These are phyloP conservation scores for Xylaria arbuscula DNA, from an alignment of 2,329 filamentous ascomycete species.

Conservation along the genomic window DNA sequence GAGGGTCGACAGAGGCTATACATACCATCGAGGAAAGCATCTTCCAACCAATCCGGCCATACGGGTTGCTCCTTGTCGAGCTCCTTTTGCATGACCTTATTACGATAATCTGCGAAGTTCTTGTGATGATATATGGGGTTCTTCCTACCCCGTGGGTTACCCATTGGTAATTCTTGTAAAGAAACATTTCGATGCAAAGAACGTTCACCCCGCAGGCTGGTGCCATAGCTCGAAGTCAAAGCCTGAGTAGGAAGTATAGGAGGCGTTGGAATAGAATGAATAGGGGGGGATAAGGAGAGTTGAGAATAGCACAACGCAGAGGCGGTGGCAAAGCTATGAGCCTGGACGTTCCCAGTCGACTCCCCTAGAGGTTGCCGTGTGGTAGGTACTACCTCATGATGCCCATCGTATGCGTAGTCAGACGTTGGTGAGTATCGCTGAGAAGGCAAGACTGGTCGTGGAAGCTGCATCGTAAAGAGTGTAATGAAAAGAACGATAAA, in stretches of 20 bases:
- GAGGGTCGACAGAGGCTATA: conserved; percentile 3
- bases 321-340: conserved; percentile 51
- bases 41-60: conserved; percentile 72
- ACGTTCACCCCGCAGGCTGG: conserved; percentile 49
- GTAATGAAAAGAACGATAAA: conserved; percentile 43
- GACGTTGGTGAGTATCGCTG: conserved; percentile 60
- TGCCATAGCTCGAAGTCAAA: conserved; percentile 61
- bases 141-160: conserved; percentile 50
- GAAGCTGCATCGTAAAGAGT: conserved; percentile 53
- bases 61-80: conserved; percentile 68
- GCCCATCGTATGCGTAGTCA: conserved; percentile 60
- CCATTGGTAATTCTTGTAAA: conserved; percentile 50
- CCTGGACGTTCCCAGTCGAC: conserved; percentile 64
- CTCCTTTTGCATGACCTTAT: conserved; percentile 72
- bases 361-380: conserved; percentile 62
- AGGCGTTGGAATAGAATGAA: conserved; percentile 55
- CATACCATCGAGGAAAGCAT: conserved; percentile 75
- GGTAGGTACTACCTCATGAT: conserved; percentile 55
- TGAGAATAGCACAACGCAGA: conserved; percentile 59
- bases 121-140: conserved; percentile 72
- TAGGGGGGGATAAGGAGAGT: conserved; percentile 57
- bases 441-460: conserved; percentile 61
- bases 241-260: conserved; percentile 63
- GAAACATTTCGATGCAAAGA: conserved; percentile 52
- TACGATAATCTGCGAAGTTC: conserved; percentile 73